A percentile compares a stretch with the other conserved stretches of the same genome.
phyloP scores from a whole-genome alignment of 2,329 filamentous ascomycete species.

The Diaporthe caulivora region DNA sequence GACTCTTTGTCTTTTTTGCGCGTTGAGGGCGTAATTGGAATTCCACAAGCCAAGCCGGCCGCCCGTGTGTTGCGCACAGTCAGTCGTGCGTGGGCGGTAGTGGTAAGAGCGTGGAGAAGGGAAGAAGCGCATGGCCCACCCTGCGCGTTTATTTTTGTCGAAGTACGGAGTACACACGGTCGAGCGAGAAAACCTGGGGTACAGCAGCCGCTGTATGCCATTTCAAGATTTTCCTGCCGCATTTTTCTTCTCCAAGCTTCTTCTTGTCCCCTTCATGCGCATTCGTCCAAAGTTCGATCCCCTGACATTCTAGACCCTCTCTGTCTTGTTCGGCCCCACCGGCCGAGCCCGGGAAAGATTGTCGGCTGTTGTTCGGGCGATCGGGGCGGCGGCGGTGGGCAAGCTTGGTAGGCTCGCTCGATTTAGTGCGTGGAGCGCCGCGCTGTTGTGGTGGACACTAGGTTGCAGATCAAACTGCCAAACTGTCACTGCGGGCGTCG shows the following conservation, averaged over 20 bases:
- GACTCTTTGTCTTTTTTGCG: background rate
- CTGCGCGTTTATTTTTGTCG: constrained; percentile 3
- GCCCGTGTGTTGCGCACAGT: background rate
- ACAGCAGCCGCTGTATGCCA: background rate
- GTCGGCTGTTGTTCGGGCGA: too few species aligned
- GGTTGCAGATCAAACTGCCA: constrained; percentile 28
- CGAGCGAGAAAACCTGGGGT: constrained; percentile 3
- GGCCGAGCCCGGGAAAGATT: background rate
- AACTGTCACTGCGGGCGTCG: background rate
- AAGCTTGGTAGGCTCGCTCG: constrained; percentile 13
- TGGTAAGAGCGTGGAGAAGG: background rate
- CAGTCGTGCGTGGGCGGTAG: background rate
- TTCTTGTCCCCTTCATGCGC: background rate
- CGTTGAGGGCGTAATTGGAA: background rate
- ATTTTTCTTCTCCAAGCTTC: background rate
- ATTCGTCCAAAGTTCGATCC: background rate
- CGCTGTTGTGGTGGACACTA: constrained; percentile 14
- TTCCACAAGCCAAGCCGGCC: background rate
- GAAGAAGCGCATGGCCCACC: background rate
- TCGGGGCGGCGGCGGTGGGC: background rate
- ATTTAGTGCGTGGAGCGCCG: constrained; percentile 24
- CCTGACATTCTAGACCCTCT: constrained; percentile 4
- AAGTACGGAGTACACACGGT: too few species aligned
- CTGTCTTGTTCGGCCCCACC: background rate
- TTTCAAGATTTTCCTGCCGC: background rate